phyloP scores from a whole-genome alignment of 2,329 filamentous ascomycete genomes.

The Trichoderma guizhouense region DNA sequence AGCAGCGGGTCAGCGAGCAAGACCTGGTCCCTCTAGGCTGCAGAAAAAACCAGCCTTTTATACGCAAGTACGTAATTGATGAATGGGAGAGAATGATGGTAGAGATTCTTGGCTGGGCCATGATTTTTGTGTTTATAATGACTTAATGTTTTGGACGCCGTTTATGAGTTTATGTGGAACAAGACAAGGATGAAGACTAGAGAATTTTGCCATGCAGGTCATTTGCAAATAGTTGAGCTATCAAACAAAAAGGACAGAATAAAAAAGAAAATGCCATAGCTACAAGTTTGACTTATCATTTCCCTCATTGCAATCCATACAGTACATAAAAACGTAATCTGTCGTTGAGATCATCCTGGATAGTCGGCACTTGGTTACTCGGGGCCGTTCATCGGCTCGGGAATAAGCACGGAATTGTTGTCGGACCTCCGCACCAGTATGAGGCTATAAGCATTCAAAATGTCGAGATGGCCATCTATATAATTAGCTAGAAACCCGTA shows the following conservation, averaged over 20 bases:
- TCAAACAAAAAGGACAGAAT: background rate
- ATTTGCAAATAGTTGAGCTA: constrained; percentile 11
- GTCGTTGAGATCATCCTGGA: background rate
- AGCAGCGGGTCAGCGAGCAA: constrained; percentile 5
- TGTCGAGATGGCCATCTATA: background rate
- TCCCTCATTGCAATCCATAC: background rate
- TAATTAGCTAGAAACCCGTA: background rate
- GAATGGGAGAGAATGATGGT: background rate
- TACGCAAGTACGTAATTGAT: background rate
- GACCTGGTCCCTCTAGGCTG: background rate
- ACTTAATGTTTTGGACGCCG: constrained; percentile 14
- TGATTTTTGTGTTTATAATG: background rate
- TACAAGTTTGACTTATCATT: background rate
- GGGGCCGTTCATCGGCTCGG: background rate
- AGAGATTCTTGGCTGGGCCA: background rate
- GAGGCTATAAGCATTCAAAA: background rate
- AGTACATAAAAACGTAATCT: background rate
- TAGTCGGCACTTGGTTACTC: background rate
- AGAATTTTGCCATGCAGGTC: constrained; percentile 8
- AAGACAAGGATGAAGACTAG: background rate
- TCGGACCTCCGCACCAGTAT: constrained; percentile 7
- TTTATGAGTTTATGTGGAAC: constrained; percentile 14
- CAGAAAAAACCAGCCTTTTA: constrained; percentile 12
- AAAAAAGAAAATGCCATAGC: background rate
- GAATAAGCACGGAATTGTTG: constrained; percentile 14